Conservation (phyloP, 768 basidiomycete genomes). For the Panaeolus cyanescens region DNA sequence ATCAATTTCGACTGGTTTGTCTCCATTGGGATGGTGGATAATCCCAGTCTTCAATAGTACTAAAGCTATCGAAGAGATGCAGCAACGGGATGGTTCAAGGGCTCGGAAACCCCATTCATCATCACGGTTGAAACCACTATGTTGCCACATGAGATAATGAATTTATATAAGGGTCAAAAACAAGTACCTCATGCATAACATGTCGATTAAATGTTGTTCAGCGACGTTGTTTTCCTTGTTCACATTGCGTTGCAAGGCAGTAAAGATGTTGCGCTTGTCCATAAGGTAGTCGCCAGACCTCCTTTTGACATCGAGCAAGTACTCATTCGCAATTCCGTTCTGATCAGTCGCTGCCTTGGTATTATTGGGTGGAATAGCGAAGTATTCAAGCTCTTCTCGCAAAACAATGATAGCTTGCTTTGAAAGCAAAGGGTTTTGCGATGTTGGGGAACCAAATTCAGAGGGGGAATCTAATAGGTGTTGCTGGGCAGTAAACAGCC, state of each 20-base stretch:
- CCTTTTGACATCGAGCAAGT: conserved; percentile 79
- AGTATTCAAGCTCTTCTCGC: conserved; percentile 97
- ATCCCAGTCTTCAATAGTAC: conserved; percentile 98
- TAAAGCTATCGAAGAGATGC: conserved; percentile 97
- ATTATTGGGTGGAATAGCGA: conserved; percentile 85
- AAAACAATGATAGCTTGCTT: conserved; percentile 99
- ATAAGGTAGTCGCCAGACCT: conserved; percentile 87
- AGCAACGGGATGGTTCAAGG: conserved; percentile 93
- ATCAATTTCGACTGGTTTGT: conserved; percentile 81
- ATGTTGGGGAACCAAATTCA: conserved; percentile 61
- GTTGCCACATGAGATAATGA: conserved; percentile 12
- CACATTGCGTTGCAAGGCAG: conserved; percentile 96
- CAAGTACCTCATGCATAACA: conserved; percentile 96
- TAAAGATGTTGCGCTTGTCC: conserved; percentile 91
- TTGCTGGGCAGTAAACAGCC: conserved; percentile 78
- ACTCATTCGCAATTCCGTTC: conserved; percentile 78
- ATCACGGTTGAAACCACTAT: conserved; percentile 94
- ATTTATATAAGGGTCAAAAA: conserved; percentile 2
- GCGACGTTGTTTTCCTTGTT: conserved; percentile 99
- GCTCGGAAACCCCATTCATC: conserved; percentile 98
- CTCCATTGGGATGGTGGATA: conserved; percentile 67
- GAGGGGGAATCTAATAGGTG: conserved; percentile 72
- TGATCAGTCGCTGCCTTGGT: conserved; percentile 67
- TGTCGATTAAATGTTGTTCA: conserved; percentile 99
- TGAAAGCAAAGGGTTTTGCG: conserved; percentile 88